Evolutionary conservation across 2,329 filamentous ascomycete genomes (phyloP).

Genomic region (Daldinia eschscholtzii): DNA sequence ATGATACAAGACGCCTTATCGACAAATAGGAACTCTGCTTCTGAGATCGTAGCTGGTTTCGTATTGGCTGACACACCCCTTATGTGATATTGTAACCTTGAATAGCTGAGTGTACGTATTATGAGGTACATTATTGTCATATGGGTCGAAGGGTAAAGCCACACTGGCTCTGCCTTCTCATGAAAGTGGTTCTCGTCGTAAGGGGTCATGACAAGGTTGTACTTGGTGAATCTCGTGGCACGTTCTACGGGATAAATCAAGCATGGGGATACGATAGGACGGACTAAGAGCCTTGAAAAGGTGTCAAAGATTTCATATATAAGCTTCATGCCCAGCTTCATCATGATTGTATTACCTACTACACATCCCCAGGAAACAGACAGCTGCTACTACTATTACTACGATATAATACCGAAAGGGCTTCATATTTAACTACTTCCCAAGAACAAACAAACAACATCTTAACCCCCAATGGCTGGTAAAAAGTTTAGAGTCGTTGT

Average conservation of each 20-base stretch:
- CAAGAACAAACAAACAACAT: neutral
- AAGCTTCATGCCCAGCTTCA: neutral
- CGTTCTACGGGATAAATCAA: neutral
- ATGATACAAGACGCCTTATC: neutral
- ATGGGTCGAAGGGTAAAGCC: neutral
- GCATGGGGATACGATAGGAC: neutral
- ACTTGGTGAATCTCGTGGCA: neutral
- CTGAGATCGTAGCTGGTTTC: neutral
- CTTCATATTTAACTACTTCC: neutral
- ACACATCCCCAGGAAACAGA: neutral
- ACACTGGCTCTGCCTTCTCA: neutral
- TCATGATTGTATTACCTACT: neutral
- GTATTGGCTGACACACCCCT: neutral
- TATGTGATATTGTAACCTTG: neutral
- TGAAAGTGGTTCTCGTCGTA: neutral
- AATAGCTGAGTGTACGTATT: neutral
- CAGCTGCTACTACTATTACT: neutral
- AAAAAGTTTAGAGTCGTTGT: conserved; percentile 47
- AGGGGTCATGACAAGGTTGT: neutral
- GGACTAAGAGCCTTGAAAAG: neutral
- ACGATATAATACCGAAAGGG: neutral
- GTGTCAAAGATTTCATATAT: neutral
- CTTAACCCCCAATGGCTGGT: conserved; percentile 14
- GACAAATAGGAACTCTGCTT: neutral
- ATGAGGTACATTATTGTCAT: neutral